A percentile compares a stretch with the other conserved stretches of the same genome.
phyloP scores from a whole-genome alignment of 2,329 filamentous ascomycete genomes.

The Microthyrium microscopicum region DNA sequence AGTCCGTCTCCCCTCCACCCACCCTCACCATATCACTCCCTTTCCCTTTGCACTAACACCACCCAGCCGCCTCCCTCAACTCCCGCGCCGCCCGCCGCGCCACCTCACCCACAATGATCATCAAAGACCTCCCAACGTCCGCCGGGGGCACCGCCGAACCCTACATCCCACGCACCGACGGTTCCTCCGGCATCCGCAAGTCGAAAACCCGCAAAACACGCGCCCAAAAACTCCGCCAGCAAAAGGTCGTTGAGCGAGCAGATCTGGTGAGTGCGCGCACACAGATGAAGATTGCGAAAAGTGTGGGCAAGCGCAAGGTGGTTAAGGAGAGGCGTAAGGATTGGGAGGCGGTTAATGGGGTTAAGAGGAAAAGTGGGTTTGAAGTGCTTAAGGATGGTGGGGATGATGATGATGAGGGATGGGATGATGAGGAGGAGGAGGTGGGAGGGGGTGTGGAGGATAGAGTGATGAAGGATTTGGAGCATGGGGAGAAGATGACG shows the following conservation, averaged over 20 bases:
- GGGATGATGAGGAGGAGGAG: constrained; percentile 11
- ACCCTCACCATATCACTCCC: not conserved
- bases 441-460: constrained; percentile 6
- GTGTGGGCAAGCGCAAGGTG: constrained; percentile 29
- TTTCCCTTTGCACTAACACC: not conserved
- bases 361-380: constrained; percentile 6
- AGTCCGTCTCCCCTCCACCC: constrained; percentile 13
- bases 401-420: constrained; percentile 11
- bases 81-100: constrained; percentile 62
- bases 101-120: constrained; percentile 51
- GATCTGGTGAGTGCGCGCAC: constrained; percentile 36
- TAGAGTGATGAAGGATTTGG: not conserved
- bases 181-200: constrained; percentile 53
- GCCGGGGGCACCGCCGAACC: constrained; percentile 6
- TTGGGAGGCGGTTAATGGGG: constrained; percentile 22
- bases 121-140: constrained; percentile 47
- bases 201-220: constrained; percentile 43
- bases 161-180: constrained; percentile 25
- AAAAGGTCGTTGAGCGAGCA: constrained; percentile 38
- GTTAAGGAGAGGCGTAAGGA: constrained; percentile 30
- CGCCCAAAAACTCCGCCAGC: constrained; percentile 35
- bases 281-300: constrained; percentile 39
- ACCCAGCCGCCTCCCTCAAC: constrained; percentile 39
- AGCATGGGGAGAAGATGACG: not conserved
- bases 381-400: constrained; percentile 7